phyloP scores from a whole-genome alignment of 768 basidiomycete genomes.

The Kwoniella dejecticola region DNA sequence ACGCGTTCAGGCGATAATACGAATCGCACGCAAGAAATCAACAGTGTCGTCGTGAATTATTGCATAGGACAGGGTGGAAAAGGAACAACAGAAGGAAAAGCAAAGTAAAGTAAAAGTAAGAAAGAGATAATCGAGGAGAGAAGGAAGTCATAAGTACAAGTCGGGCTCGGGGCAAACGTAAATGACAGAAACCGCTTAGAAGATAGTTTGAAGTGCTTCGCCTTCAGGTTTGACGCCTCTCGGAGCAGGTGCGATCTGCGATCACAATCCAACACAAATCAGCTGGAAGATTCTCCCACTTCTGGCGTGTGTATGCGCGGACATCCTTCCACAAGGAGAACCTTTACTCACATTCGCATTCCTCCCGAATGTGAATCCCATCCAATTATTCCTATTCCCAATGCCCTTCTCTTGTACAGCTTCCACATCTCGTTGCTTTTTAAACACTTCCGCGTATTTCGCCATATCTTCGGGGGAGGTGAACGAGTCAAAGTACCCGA shows the following conservation, averaged over 20 bases:
- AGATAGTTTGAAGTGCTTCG: constrained; percentile 56
- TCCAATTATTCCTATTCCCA: constrained; percentile 55
- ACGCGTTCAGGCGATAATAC: too few species aligned
- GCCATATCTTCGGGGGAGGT: constrained; percentile 90
- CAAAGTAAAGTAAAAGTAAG: not conserved
- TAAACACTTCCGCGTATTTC: constrained; percentile 96
- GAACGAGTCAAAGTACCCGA: constrained; percentile 61
- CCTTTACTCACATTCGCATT: constrained; percentile 45
- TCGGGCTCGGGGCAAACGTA: not conserved
- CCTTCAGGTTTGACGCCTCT: constrained; percentile 51
- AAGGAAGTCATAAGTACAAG: too few species aligned
- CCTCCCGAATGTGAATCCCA: constrained; percentile 56
- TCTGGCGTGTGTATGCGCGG: too few species aligned
- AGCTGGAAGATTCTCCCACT: not conserved
- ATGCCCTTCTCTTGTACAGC: constrained; percentile 77
- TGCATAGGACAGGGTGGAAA: too few species aligned
- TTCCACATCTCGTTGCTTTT: constrained; percentile 94
- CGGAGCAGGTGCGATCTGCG: constrained; percentile 32
- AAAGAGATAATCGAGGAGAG: too few species aligned
- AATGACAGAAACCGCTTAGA: constrained; percentile 28
- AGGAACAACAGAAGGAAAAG: not conserved
- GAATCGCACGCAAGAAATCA: too few species aligned
- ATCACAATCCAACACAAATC: not conserved
- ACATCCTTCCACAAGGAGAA: too few species aligned
- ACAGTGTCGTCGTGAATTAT: too few species aligned